Percentiles rank a stretch among this genome's conserved stretches.
phyloP scores from a whole-genome alignment of 2,329 filamentous ascomycete genomes.

The Ophiobolus disseminans region DNA sequence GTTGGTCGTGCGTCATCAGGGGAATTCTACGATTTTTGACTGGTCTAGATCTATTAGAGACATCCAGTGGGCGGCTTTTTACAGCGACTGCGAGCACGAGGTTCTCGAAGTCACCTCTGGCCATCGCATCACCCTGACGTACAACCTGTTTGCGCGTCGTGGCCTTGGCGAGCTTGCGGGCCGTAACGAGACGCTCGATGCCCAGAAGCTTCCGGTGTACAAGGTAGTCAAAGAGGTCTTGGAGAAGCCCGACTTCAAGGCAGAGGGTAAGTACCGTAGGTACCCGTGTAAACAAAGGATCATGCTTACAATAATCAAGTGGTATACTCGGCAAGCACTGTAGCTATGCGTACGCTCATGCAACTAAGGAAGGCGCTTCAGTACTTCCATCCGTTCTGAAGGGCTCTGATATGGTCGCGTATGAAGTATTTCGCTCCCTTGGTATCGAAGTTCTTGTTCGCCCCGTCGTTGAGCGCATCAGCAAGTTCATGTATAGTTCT shows the following conservation, averaged over 20 bases:
- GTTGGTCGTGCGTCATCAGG: constrained; percentile 54
- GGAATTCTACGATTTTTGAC: constrained; percentile 49
- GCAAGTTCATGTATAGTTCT: background rate
- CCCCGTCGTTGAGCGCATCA: constrained; percentile 32
- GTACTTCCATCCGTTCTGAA: constrained; percentile 53
- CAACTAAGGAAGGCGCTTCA: constrained; percentile 24
- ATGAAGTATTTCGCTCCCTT: constrained; percentile 43
- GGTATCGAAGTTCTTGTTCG: constrained; percentile 39
- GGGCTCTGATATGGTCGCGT: constrained; percentile 56
- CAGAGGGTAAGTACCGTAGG: constrained; percentile 35
- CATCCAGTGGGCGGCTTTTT: constrained; percentile 60
- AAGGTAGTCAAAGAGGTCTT: constrained; percentile 42
- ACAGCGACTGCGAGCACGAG: constrained; percentile 62
- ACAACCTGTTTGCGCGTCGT: constrained; percentile 60
- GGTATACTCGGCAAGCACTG: constrained; percentile 56
- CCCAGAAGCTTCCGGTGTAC: constrained; percentile 48
- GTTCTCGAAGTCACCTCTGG: constrained; percentile 59
- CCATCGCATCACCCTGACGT: constrained; percentile 62
- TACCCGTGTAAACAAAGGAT: constrained; percentile 4
- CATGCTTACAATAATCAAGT: constrained; percentile 39
- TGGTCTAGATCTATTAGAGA: constrained; percentile 38
- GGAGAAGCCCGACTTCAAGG: constrained; percentile 45
- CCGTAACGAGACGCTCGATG: constrained; percentile 34
- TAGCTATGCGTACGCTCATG: constrained; percentile 58
- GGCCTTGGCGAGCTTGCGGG: constrained; percentile 43